Base-by-base conservation (phyloP, 169 alveolate species). In the Plasmodium inui region DNA sequence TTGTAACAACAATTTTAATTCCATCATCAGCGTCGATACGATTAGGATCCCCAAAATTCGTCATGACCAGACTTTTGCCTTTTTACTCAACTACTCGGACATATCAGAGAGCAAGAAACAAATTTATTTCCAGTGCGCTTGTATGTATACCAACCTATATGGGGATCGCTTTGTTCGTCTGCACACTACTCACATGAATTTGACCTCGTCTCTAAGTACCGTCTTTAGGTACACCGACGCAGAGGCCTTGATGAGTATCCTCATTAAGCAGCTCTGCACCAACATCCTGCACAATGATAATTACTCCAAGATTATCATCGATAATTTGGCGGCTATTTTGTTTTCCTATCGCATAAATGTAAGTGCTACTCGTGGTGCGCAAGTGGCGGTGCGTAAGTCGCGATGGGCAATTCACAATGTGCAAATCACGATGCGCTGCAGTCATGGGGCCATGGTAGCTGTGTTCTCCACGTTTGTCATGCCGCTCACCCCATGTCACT, bases 101-200 rank as follows among this genome's bases (percentile, higher is more conserved):
- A 70, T 96, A 19, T 79, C 93, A 30, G 94, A 83, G 61, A 92
- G 89, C 78, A 88, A 72, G 80, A 83, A 83, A 50, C 94, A 74
- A 22, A 84, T 96, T 28, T 95, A 92, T 32, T 72, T 96, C 44
- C 97, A 96, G 12, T 67, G 92, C n/a, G 97, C 97, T 30, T 96
- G 97, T 44, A 89, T 96, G 91, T 95, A 96, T 72, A 95, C 92
- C 28, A 89, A 90, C 82, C 39, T 95, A 17, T 37, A 55, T 53
- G 97, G 97, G 1, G 83, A 79, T 44, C 93, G 92, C 39, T 91
- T 81, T 22, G 95, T 96, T 19, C 90, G 97, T 26, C 94, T 96
- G 12, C 97, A 96, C 78, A 96, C 97, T 0, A 92, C 93, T 32
- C 88, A 93, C 61, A 82, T 92, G 92, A 88, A 82, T 46, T 93